phyloP scores from a whole-genome alignment of 805 yeast species.

The Cyberlindnera mrakii region DNA sequence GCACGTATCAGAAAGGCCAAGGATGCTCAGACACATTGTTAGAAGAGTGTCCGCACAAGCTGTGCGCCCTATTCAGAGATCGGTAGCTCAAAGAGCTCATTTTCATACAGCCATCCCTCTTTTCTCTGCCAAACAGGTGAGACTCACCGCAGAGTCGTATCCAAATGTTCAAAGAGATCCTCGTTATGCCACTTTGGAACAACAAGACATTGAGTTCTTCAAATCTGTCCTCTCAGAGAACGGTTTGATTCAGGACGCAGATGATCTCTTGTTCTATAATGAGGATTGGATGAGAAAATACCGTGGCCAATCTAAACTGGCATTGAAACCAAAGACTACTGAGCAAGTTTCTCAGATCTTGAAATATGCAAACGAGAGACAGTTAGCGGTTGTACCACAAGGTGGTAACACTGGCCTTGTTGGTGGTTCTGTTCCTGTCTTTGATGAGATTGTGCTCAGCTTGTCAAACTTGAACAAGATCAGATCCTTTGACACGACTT shows the following conservation, averaged over 20 bases:
- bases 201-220: constrained; percentile 57
- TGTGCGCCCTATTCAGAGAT: not conserved
- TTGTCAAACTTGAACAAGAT: constrained; percentile 67
- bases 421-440: constrained; percentile 90
- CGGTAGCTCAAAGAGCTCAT: not conserved
- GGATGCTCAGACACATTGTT: constrained; percentile 8
- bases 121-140: constrained; percentile 24
- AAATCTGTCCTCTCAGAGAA: constrained; percentile 47
- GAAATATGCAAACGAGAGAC: constrained; percentile 71
- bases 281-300: constrained; percentile 95
- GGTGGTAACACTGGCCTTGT: constrained; percentile 97
- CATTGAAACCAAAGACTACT: constrained; percentile 75
- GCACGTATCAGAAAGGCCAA: not conserved
- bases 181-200: constrained; percentile 44
- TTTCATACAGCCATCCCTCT: constrained; percentile 3
- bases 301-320: constrained; percentile 77
- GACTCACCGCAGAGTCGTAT: constrained; percentile 66
- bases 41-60: constrained; percentile 2
- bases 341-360: constrained; percentile 73
- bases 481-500: constrained; percentile 71
- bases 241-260: constrained; percentile 44
- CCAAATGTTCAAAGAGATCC: constrained; percentile 48
- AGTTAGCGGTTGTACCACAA: constrained; percentile 87
- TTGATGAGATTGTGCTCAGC: constrained; percentile 81
- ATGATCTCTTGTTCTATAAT: constrained; percentile 66